These are phyloP conservation scores for Polytrichum formosum DNA, from an alignment of 225 moss, liverwort and hornwort genomes.

Conservation along the genomic window DNA sequence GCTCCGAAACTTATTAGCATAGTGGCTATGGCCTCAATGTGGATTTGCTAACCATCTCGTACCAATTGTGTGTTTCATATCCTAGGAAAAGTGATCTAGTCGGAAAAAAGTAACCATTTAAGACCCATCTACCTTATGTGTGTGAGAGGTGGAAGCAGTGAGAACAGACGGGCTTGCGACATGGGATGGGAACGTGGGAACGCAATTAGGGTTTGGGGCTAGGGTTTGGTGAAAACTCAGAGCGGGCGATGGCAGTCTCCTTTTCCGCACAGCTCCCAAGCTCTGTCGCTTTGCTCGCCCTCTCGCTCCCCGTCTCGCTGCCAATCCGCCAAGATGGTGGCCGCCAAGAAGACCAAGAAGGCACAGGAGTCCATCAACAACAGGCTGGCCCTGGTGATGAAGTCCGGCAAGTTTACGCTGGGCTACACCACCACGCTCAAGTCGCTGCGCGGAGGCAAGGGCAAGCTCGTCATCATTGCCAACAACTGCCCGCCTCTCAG, in stretches of 20 bases:
- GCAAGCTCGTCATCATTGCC: conserved; percentile 45
- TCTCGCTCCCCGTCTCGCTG: not conserved
- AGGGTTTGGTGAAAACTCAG: not conserved
- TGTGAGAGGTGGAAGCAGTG: too few relatives aligned
- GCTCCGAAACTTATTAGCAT: too few relatives aligned
- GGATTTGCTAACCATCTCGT: too few relatives aligned
- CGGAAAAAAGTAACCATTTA: too few relatives aligned
- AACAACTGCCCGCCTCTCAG: conserved; percentile 46
- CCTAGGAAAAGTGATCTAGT: too few relatives aligned
- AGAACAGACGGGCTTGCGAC: too few relatives aligned
- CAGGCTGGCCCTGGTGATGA: conserved; percentile 49
- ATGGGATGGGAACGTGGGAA: not conserved
- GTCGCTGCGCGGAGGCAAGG: conserved; percentile 51
- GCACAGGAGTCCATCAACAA: conserved; percentile 50
- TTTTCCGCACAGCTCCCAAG: not conserved
- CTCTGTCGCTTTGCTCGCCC: not conserved
- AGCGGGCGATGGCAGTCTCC: not conserved
- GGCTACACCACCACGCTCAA: conserved; percentile 47
- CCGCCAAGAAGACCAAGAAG: conserved; percentile 56
- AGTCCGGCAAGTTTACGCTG: conserved; percentile 48
- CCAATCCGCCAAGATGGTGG: conserved; percentile 29
- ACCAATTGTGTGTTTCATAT: too few relatives aligned
- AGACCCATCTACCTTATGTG: too few relatives aligned
- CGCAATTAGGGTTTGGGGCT: not conserved
- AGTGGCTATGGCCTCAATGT: too few relatives aligned